Evolutionary conservation across 2,329 filamentous ascomycete genomes (phyloP), one percentile per base, ranked within the genome.

Genomic region (Alternaria atra): DNA sequence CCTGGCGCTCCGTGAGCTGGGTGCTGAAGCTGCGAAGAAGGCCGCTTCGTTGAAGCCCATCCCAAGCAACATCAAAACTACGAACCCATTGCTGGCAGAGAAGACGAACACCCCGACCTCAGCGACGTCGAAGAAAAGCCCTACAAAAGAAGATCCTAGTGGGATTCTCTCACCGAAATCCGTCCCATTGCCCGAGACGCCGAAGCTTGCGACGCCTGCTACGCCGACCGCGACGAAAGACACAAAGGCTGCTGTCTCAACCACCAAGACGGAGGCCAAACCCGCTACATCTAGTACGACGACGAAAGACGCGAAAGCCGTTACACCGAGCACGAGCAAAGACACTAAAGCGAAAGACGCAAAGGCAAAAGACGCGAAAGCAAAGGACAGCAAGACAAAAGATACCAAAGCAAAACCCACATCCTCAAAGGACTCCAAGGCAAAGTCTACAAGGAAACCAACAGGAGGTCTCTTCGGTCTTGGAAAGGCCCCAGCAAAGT

Each of bases 21-120:
- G 75, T 27, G 76, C 75, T 42, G 72, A 80, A 65, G 76, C 77
- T 44, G 76, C 78, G 9, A 74, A 73, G 43, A 68, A 75, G 17
- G 77, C 75, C 6, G 75, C 77, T 6, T 64, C 73, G 17, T 79
- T 76, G 73, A 80, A 76, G 57, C 69, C 67, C 32, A 53, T 59
- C 1, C 76, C 74, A 6, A 61, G 62, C 12, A 74, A 73, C 34
- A 77, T 78, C 54, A 70, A 73, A 20, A 79, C 74, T 2, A 77
- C 75, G 4, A 79, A 77, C 55, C 77, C 69, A 55, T 67, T 73
- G 70, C 68, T 73, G 64, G 68, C 70, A 0, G 70, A 77, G 67
- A 78, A 79, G 62, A 70, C 70, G 7, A 73, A 72, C 51, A 70
- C 68, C 8, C 71, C 73, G 2, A 63, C 65, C 15, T 60, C 65